A percentile compares a stretch with the other conserved stretches of the same genome.
phyloP scores from a whole-genome alignment of 176 grass and related monocot species.

The Carex parvula region DNA sequence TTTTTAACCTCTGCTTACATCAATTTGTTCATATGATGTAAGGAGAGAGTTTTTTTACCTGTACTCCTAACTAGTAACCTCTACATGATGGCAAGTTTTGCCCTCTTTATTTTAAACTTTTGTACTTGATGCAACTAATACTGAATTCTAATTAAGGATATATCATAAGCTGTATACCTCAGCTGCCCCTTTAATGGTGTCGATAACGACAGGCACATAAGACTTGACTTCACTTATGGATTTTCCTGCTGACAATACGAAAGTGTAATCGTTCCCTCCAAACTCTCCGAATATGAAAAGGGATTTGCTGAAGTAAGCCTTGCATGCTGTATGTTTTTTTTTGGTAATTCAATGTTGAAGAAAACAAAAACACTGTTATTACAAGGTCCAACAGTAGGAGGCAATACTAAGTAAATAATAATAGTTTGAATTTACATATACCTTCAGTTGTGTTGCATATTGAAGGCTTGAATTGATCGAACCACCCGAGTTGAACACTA shows the following conservation, averaged over 20 bases:
- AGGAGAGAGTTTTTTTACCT: not conserved
- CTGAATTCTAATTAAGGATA: not conserved
- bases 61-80: not conserved
- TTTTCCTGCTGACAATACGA: constrained; percentile 5
- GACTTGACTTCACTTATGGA: constrained; percentile 11
- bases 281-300: constrained; percentile 39
- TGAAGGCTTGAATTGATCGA: constrained; percentile 29
- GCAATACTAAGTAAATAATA: not conserved
- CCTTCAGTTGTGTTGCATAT: constrained; percentile 30
- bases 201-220: constrained; percentile 30
- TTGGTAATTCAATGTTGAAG: not conserved
- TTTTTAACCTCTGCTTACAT: not conserved
- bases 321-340: constrained; percentile 23
- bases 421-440: not conserved
- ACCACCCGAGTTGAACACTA: constrained; percentile 29
- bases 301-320: constrained; percentile 28
- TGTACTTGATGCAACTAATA: not conserved
- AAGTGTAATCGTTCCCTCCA: constrained; percentile 36
- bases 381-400: not conserved
- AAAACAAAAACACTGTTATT: not conserved
- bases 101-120: not conserved
- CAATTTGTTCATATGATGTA: not conserved
- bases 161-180: constrained; percentile 28
- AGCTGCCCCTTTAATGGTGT: constrained; percentile 11
- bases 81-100: no score